Evolutionary conservation across 73 alveolate genomes (phyloP).

Genomic region (Tetrahymena thermophila): DNA sequence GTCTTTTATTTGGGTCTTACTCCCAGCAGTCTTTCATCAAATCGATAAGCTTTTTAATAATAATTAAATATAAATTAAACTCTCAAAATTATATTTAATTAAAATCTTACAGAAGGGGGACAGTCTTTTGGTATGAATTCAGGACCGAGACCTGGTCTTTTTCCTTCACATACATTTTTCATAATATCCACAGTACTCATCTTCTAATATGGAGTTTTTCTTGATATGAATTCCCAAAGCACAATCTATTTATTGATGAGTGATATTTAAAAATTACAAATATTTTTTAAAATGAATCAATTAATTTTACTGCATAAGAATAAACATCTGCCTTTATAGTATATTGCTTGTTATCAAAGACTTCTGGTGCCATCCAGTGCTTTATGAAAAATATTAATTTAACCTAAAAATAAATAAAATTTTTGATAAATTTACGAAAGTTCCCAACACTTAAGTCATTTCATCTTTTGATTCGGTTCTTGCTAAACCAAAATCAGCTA

Average conservation of each 20-base stretch:
- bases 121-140: not conserved
- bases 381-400: slow-evolving; percentile 39
- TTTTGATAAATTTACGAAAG: slow-evolving; percentile 1
- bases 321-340: slow-evolving; percentile 94
- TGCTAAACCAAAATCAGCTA: slow-evolving; percentile 93
- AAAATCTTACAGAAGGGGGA: not conserved
- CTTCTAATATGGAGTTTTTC: not conserved
- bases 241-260: not conserved
- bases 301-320: slow-evolving; percentile 75
- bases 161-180: not conserved
- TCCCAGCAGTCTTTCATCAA: not conserved
- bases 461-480: slow-evolving; percentile 52
- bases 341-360: slow-evolving; percentile 72
- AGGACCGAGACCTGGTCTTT: not conserved
- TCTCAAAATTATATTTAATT: not conserved
- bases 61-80: not conserved
- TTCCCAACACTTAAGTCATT: slow-evolving; percentile 74
- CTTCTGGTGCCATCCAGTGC: slow-evolving; percentile 99
- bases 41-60: not conserved
- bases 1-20: not conserved
- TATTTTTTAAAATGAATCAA: not conserved
- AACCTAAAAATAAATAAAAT: not conserved
- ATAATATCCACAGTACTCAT: not conserved
- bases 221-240: not conserved
- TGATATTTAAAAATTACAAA: not conserved